A percentile compares a stretch with the other conserved stretches of the same genome.
phyloP scores from a whole-genome alignment of 1,284 basidiomycete species.

The Ceratobasidium sp. region DNA sequence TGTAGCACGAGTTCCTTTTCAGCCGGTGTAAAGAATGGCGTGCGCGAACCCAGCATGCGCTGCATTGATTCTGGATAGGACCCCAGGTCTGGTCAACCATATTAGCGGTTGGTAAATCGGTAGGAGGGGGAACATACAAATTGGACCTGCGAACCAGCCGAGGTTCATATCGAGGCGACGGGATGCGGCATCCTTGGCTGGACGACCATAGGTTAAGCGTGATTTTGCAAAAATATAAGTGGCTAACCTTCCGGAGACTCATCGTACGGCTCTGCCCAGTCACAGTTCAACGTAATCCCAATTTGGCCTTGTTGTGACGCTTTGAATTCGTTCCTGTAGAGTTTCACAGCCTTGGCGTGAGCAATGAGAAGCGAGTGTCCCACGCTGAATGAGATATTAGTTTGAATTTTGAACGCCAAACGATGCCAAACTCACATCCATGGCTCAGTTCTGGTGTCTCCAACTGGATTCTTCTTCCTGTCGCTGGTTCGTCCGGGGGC shows the following conservation, averaged over 20 bases:
- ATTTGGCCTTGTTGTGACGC: constrained; percentile 63
- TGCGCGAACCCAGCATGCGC: constrained; percentile 64
- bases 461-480: constrained; percentile 59
- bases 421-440: constrained; percentile 63
- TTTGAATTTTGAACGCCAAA: constrained; percentile 44
- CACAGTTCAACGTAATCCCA: constrained; percentile 75
- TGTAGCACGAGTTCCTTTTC: constrained; percentile 67
- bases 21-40: constrained; percentile 69
- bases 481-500: constrained; percentile 71
- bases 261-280: constrained; percentile 73
- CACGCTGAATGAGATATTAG: no score
- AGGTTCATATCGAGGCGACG: constrained; percentile 58
- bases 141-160: constrained; percentile 47
- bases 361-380: constrained; percentile 71
- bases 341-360: constrained; percentile 68
- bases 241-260: constrained; percentile 64
- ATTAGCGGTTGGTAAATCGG: neutral
- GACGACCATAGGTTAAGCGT: no score
- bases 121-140: no score
- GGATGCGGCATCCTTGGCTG: constrained; percentile 45
- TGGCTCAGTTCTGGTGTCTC: constrained; percentile 69
- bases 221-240: no score
- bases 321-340: constrained; percentile 68
- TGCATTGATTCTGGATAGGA: constrained; percentile 69
- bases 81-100: constrained; percentile 71